Evolutionary conservation across 148 eudicot genomes (phyloP).

Genomic region (Nyssa sinensis): DNA sequence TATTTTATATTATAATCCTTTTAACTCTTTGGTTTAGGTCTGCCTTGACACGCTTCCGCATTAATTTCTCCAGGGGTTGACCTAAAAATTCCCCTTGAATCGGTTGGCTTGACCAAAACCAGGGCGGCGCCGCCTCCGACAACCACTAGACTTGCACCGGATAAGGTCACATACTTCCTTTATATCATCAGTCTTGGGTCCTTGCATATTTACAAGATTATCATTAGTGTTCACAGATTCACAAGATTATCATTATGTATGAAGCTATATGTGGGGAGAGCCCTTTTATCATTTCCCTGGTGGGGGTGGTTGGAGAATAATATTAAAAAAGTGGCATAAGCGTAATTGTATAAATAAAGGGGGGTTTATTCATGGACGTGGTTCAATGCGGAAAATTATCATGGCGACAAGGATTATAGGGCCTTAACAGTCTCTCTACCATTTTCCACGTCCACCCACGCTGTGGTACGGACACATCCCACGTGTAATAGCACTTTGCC

Average conservation of each 20-base stretch:
- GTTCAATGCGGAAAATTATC: not conserved
- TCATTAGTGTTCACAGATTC: not conserved
- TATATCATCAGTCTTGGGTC: not conserved
- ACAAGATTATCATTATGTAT: too few relatives aligned
- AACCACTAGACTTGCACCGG: not conserved
- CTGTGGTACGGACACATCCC: not conserved
- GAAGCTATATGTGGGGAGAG: too few relatives aligned
- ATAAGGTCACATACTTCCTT: not conserved
- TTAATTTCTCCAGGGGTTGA: too few relatives aligned
- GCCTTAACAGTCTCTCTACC: not conserved
- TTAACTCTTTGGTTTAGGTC: too few relatives aligned
- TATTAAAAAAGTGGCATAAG: not conserved
- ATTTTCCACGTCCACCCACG: not conserved
- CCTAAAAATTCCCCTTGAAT: too few relatives aligned
- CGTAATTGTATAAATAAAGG: not conserved
- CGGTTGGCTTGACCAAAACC: not conserved
- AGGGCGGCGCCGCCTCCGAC: conserved; percentile 1
- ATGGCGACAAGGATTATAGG: not conserved
- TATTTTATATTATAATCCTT: too few relatives aligned
- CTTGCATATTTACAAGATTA: not conserved
- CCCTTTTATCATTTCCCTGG: too few relatives aligned
- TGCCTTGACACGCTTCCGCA: too few relatives aligned
- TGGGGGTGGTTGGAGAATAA: too few relatives aligned
- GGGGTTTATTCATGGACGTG: not conserved
- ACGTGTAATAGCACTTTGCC: not conserved